Conservation (phyloP, 176 grass and related monocot genomes). For the Poa pratensis region DNA sequence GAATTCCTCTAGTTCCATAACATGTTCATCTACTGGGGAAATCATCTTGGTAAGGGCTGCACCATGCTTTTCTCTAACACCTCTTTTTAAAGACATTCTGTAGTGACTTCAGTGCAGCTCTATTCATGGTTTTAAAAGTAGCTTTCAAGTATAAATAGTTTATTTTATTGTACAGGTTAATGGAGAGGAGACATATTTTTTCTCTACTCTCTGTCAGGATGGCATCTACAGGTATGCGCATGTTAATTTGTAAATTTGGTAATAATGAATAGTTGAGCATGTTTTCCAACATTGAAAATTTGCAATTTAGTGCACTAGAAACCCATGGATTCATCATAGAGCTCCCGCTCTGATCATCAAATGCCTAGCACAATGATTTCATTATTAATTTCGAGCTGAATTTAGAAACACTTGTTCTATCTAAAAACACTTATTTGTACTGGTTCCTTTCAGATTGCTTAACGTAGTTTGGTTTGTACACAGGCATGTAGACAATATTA, state of each 20-base stretch:
- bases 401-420: not conserved
- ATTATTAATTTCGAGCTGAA: conserved; percentile 33
- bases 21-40: conserved; percentile 82
- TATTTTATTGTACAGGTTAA: conserved; percentile 70
- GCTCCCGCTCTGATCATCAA: not conserved
- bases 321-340: conserved; percentile 30
- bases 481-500: conserved; percentile 79
- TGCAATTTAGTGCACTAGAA: conserved; percentile 15
- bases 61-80: conserved; percentile 12
- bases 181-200: conserved; percentile 75
- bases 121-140: not conserved
- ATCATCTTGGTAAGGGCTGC: conserved; percentile 65
- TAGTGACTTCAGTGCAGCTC: not conserved
- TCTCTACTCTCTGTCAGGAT: conserved; percentile 73
- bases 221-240: conserved; percentile 79
- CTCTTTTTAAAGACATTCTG: conserved; percentile 5
- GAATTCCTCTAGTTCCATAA: conserved; percentile 55
- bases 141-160: conserved; percentile 20
- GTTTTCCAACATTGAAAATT: not conserved
- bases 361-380: not conserved
- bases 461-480: conserved; percentile 41
- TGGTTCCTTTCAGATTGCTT: conserved; percentile 19
- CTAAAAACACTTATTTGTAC: not conserved
- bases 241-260: conserved; percentile 31
- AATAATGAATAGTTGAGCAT: not conserved